Evolutionary conservation across 1,139 yeast species (phyloP).

Genomic region (Hyphopichia wangnamkhiaoensis): DNA sequence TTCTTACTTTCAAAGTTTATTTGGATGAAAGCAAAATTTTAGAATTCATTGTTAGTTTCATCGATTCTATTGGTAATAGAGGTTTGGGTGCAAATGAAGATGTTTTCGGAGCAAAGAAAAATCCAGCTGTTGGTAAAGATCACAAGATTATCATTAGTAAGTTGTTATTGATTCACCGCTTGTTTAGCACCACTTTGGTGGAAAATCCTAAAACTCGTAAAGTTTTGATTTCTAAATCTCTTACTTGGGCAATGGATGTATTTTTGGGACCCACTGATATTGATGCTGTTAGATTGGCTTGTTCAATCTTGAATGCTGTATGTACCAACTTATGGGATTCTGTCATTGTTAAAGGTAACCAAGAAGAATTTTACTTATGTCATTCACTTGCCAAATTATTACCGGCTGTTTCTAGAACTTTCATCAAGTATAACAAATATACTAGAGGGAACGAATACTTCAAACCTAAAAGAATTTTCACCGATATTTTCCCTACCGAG

Average conservation of each 20-base stretch:
- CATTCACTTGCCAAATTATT: constrained; percentile 52
- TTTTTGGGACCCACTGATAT: constrained; percentile 54
- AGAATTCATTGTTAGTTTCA: constrained; percentile 40
- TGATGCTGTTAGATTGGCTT: constrained; percentile 64
- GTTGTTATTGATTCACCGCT: constrained; percentile 58
- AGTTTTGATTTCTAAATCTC: constrained; percentile 49
- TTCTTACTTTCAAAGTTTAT: constrained; percentile 43
- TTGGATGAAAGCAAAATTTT: constrained; percentile 42
- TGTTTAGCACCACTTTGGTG: constrained; percentile 52
- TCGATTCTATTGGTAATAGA: constrained; percentile 53
- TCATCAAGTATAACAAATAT: constrained; percentile 54
- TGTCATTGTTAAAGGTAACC: constrained; percentile 22
- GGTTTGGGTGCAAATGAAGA: constrained; percentile 53
- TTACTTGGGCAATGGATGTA: constrained; percentile 66
- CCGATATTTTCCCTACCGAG: constrained; percentile 65
- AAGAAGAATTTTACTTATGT: constrained; percentile 33
- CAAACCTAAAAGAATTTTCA: constrained; percentile 62
- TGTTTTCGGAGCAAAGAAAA: constrained; percentile 25
- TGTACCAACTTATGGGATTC: constrained; percentile 41
- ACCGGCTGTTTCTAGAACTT: constrained; percentile 53
- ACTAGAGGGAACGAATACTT: constrained; percentile 54
- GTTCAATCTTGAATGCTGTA: constrained; percentile 54
- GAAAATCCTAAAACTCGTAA: constrained; percentile 38
- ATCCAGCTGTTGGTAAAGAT: constrained; percentile 37
- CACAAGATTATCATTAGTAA: constrained; percentile 59